A percentile compares a stretch with the other conserved stretches of the same genome.
Evolutionary conservation across 805 yeast species (phyloP).

Genomic region (Candida nanaspora): DNA sequence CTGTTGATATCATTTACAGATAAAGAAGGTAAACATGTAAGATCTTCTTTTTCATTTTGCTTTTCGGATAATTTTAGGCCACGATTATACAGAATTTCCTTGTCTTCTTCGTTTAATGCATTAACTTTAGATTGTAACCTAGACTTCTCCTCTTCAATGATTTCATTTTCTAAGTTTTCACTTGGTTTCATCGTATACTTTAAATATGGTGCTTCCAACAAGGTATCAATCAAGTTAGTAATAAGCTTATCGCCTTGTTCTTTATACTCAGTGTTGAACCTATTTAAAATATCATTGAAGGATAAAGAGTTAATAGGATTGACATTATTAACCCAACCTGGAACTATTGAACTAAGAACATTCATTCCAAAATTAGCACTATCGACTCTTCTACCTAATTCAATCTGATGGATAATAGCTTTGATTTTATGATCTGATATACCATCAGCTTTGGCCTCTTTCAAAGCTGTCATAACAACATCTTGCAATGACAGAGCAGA

Average conservation of each 20-base stretch:
- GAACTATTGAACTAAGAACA: slow-evolving; percentile 63
- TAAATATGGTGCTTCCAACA: slow-evolving; percentile 52
- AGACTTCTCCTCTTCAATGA: slow-evolving; percentile 48
- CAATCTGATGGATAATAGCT: slow-evolving; percentile 85
- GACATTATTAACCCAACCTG: slow-evolving; percentile 79
- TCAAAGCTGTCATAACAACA: slow-evolving; percentile 40
- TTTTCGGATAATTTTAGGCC: slow-evolving; percentile 53
- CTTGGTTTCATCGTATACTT: slow-evolving; percentile 74
- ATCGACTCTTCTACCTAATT: slow-evolving; percentile 75
- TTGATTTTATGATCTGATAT: slow-evolving; percentile 59
- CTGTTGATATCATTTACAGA: slow-evolving; percentile 66
- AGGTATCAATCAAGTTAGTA: slow-evolving; percentile 45
- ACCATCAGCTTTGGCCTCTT: slow-evolving; percentile 33
- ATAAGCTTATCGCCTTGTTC: slow-evolving; percentile 50
- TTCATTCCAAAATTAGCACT: slow-evolving; percentile 87
- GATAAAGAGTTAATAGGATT: slow-evolving; percentile 67
- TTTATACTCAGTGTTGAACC: slow-evolving; percentile 56
- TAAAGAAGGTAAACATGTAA: slow-evolving; percentile 75
- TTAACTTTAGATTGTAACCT: slow-evolving; percentile 40
- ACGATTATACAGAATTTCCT: slow-evolving; percentile 46
- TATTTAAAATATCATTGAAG: slow-evolving; percentile 50
- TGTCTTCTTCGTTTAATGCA: slow-evolving; percentile 47
- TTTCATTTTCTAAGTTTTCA: slow-evolving; percentile 40
- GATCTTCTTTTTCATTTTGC: slow-evolving; percentile 66
- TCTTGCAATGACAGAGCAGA: slow-evolving; percentile 40